phyloP scores from a whole-genome alignment of 2,329 filamentous ascomycete species.

The Botrytis squamosa region DNA sequence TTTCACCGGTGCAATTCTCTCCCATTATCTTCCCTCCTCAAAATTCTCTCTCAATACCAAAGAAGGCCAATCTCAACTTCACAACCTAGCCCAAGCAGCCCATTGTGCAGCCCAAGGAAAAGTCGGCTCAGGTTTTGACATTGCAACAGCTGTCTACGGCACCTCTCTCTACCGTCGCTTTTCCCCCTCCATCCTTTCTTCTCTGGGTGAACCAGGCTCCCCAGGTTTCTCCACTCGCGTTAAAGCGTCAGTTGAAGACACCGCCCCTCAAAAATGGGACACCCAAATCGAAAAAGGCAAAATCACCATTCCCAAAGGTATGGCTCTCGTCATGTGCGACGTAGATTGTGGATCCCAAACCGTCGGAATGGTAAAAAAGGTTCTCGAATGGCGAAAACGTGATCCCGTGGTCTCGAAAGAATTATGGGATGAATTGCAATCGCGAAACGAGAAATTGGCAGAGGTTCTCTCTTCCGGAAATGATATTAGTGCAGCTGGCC shows the following conservation, averaged over 20 bases:
- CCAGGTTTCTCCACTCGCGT: conserved; percentile 67
- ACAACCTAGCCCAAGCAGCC: conserved; percentile 90
- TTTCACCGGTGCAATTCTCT: conserved; percentile 72
- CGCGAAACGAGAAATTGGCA: conserved; percentile 69
- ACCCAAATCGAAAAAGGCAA: conserved; percentile 69
- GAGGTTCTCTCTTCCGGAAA: conserved; percentile 53
- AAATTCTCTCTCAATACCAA: conserved; percentile 58
- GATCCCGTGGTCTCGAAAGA: conserved; percentile 62
- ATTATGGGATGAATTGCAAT: conserved; percentile 76
- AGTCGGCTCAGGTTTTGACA: conserved; percentile 92
- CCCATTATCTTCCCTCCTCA: conserved; percentile 65
- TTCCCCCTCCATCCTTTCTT: conserved; percentile 70
- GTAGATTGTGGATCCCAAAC: conserved; percentile 93
- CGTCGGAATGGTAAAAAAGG: conserved; percentile 91
- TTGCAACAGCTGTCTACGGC: conserved; percentile 89
- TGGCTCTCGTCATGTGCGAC: conserved; percentile 88
- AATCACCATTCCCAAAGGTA: conserved; percentile 68
- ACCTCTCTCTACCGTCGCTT: conserved; percentile 92
- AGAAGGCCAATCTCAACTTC: conserved; percentile 61
- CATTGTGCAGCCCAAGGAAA: conserved; percentile 98
- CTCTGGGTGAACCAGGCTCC: conserved; percentile 64
- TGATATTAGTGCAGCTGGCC: conserved; percentile 45
- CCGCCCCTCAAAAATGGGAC: conserved; percentile 64
- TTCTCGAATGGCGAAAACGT: conserved; percentile 74
- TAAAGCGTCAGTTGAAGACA: conserved; percentile 63